Base-by-base conservation (phyloP, 1,284 basidiomycete genomes). In the Leccinum subrobustum region DNA sequence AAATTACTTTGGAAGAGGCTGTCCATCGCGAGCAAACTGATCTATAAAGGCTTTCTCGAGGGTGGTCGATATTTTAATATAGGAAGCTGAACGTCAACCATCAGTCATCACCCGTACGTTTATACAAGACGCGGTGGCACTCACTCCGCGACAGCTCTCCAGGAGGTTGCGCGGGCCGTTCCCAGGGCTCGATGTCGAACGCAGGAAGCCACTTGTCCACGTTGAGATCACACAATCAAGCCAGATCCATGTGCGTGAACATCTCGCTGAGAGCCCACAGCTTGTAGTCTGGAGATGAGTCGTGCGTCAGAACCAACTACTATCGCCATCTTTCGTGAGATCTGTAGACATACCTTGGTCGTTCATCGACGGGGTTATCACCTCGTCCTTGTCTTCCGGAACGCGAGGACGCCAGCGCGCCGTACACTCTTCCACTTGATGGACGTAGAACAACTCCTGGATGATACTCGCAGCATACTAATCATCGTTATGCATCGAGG, bases 371-470 rank as follows among this genome's bases (percentile, higher is more conserved):
- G 7, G 27, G 27, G 27, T 27, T 27, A 27, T 27, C 27, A 27
- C 27, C 27, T 27, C 27, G 7, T 27, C 27, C 7, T 27, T 6
- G 27, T 27, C 27, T 27, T 27, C 7, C 27, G 27, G 27, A 6
- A 27, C 27, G 27, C 27, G 27, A 27, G 27, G 27, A 27, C 27
- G 75, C 69, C 86, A 79, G 11, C 68, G 73, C 1, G 86, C 80
- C 42, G 87, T 73, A 2, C 77, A 73, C 52, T 80, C 67, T 48
- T 87, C 79, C 31, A 90, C 80, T 78, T 91, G 88, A 1, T 87
- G 88, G 4, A 91, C 78, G 63, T 81, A 82, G 67, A 82, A 89
- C 4, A 91, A 66, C 0, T 81, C 83, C 67, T 91, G 88, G 4
- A 89, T 65, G 27, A 88, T 79, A 64, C 88, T 73, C 2, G 84